Evolutionary conservation across 129 eudicot genomes (phyloP), one percentile per base, ranked within the genome.

Genomic region (Chrysanthemum lavandulifolium): DNA sequence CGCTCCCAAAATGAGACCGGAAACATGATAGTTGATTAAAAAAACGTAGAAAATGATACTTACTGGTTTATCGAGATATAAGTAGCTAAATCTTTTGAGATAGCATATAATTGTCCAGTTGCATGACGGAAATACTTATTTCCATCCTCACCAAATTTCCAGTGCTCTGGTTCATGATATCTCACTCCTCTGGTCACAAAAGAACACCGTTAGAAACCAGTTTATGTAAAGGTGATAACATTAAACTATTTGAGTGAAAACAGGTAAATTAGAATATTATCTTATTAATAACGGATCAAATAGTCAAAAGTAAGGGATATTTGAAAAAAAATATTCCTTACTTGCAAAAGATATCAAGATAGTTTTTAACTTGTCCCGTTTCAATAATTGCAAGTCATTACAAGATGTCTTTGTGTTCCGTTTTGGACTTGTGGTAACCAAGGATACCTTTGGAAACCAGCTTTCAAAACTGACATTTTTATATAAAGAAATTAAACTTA

Each of bases 41-140:
- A n/a, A 12, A 65, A 25, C 1, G 52, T 9, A 16, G 31, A 64
- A 19, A 47, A 13, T 13, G 33, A 11, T 47, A 69, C 96, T 85
- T 65, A 92, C 98, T 85, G 90, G 81, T 92, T 92, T 60, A 87
- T 84, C 7, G 92, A 84, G 64, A 92, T 83, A 64, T 92, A 92
- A 33, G 90, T 84, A 56, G 98, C 96, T 78, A 92, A 76, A 75
- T 92, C 96, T 33, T 80, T 89, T 29, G 98, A 92, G 68, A 92
- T 89, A 16, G 98, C 98, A 71, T 92, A 92, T 53, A 89, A 80
- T 29, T 92, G 98, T 55, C 96, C 98, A 10, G 96, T 92, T 36
- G 96, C 98, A 47, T 92, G 98, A 49, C 98, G 96, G 56, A 92
- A 89, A 67, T 92, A 92, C 81, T 85, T 89, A 74, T 89, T 89